Percentiles rank a stretch among this genome's conserved stretches.
Conservation (phyloP, 805 yeast species). For the Teunomyces barrocoloradensis region DNA sequence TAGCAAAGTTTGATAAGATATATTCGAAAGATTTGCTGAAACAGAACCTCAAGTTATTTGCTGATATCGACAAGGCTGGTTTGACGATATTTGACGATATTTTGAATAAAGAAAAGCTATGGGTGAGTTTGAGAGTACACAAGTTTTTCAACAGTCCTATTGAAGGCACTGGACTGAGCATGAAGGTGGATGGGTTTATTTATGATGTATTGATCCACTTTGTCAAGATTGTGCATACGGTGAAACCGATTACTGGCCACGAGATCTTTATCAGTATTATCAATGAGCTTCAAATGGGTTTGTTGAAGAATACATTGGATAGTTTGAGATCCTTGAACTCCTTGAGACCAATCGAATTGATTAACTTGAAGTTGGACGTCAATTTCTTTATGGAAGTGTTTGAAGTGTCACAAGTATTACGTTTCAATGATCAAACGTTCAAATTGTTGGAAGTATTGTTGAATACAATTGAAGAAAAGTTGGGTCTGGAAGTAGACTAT, state of each 20-base stretch:
- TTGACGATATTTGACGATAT: constrained; percentile 41
- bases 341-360: constrained; percentile 13
- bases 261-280: constrained; percentile 35
- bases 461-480: constrained; percentile 11
- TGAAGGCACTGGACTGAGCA: constrained; percentile 5
- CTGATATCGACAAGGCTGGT: constrained; percentile 41
- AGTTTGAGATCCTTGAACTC: constrained; percentile 23
- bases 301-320: constrained; percentile 32
- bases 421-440: constrained; percentile 30
- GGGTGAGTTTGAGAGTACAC: constrained; percentile 28
- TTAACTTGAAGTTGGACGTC: constrained; percentile 35
- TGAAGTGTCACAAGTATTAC: constrained; percentile 31
- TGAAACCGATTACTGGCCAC: constrained; percentile 39
- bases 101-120: constrained; percentile 32
- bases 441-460: constrained; percentile 11
- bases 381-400: constrained; percentile 40
- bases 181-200: constrained; percentile 37
- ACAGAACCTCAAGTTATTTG: constrained; percentile 38
- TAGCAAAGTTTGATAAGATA: constrained; percentile 30
- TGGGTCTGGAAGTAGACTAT: constrained; percentile 16
- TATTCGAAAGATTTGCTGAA: constrained; percentile 34
- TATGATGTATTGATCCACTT: constrained; percentile 40
- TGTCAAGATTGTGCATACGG: constrained; percentile 37
- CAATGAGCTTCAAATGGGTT: constrained; percentile 37
- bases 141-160: constrained; percentile 19